phyloP scores from a whole-genome alignment of 2,329 filamentous ascomycete species.

The Pseudocercospora vitis region DNA sequence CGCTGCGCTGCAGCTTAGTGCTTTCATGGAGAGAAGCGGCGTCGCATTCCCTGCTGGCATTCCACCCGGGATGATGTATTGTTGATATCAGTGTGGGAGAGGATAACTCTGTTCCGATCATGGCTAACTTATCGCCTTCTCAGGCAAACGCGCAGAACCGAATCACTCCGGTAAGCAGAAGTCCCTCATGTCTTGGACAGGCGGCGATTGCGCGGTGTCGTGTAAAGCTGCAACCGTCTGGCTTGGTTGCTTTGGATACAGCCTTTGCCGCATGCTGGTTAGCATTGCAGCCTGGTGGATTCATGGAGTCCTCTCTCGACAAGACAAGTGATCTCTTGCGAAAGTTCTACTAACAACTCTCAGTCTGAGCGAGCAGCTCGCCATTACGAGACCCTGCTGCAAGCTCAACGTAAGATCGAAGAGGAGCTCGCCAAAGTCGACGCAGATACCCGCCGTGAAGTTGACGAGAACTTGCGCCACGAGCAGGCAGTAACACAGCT shows the following conservation, averaged over 20 bases:
- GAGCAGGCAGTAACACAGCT: slow-evolving; percentile 69
- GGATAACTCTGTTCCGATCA: no score
- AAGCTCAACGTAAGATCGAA: slow-evolving; percentile 86
- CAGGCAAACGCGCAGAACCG: slow-evolving; percentile 55
- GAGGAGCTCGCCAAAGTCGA: slow-evolving; percentile 89
- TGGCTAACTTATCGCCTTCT: neutral
- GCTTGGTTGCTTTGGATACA: neutral
- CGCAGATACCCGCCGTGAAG: slow-evolving; percentile 77
- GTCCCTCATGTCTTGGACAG: no score
- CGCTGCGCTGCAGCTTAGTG: no score
- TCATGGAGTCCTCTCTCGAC: neutral
- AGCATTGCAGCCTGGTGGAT: neutral
- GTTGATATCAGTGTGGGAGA: no score
- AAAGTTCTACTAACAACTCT: slow-evolving; percentile 23
- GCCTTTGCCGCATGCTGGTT: slow-evolving; percentile 29
- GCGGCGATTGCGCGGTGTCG: neutral
- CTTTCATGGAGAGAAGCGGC: no score
- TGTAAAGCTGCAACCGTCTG: neutral
- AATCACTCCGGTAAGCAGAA: slow-evolving; percentile 69
- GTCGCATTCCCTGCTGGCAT: no score
- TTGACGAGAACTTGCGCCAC: slow-evolving; percentile 81
- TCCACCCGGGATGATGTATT: no score
- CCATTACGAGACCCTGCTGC: slow-evolving; percentile 86
- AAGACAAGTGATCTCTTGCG: neutral
- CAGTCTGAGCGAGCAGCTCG: slow-evolving; percentile 92